phyloP scores from a whole-genome alignment of 176 grass and related monocot genomes.

The Coix lacrymajobi region DNA sequence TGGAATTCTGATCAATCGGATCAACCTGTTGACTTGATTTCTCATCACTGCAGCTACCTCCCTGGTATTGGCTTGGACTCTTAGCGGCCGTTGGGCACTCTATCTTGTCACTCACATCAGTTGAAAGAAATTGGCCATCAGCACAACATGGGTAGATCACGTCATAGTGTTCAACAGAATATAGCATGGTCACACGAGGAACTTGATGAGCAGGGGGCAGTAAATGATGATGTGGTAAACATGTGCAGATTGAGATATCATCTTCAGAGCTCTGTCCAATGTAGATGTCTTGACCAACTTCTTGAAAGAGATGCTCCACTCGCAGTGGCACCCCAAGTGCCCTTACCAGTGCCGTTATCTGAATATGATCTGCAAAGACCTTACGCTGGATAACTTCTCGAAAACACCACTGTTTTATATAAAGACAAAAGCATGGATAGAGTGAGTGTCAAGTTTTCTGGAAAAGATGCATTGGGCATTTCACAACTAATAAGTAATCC shows the following conservation, averaged over 20 bases:
- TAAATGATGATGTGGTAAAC: not conserved
- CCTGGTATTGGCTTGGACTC: not conserved
- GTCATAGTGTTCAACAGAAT: constrained; percentile 10
- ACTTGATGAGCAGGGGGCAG: not conserved
- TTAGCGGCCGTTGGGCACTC: not conserved
- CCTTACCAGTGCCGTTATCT: not conserved
- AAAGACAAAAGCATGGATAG: not conserved
- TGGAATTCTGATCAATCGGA: too few species aligned
- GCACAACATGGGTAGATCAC: constrained; percentile 17
- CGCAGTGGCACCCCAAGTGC: constrained; percentile 16
- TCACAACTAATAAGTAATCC: not conserved
- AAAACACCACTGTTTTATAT: constrained; percentile 24
- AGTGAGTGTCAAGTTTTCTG: not conserved
- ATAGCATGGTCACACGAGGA: constrained; percentile 22
- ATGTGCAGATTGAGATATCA: not conserved
- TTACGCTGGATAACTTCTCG: not conserved
- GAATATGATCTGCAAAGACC: not conserved
- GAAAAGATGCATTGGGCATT: constrained; percentile 4
- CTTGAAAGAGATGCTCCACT: constrained; percentile 15
- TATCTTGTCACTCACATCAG: not conserved
- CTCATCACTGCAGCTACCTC: not conserved
- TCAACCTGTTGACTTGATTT: not conserved
- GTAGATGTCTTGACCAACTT: not conserved
- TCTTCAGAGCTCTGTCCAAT: not conserved
- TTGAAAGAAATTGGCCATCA: not conserved